Evolutionary conservation across 2,329 filamentous ascomycete species (phyloP), one percentile per base, ranked within the genome.

Genomic region (Hypoxylon sp.): DNA sequence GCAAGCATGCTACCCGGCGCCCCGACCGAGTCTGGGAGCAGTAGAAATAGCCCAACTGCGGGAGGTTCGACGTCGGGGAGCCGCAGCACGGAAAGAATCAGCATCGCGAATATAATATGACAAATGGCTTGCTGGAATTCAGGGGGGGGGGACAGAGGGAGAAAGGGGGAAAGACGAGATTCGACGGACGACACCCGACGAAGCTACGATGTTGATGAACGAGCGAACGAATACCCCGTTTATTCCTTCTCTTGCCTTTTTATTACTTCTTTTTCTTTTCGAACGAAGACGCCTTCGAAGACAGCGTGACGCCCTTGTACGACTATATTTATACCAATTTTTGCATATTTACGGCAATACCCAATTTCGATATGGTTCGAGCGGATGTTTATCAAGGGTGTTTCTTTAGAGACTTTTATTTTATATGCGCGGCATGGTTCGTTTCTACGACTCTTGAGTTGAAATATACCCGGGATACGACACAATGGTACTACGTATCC

Each of bases 51-150:
- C 35, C 70, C 74, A 20, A 67, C 70, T 15, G 62, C 68, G 3
- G 66, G 63, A 20, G 46, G n/a, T n/a, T n/a, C 63, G 18, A 49
- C 62, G 48, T 58, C 65, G 11, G 75, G 73, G 56, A 75, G 69
- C 27, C 74, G 74, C 56, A 78, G 63, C 66, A 72, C 80, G 67
- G 72, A 79, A 72, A 71, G 77, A 48, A 77, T 79, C 58, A 77
- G 77, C 67, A 79, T 80, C 55, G 76, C 75, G 48, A 78, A 79
- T 65, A 79, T 79, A 54, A 78, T 79, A 38, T 75, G 64, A 71
- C 13, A 31, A 15, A 20, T 17, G n/a, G n/a, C 38, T 47, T 40
- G 18, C 18, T 3, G 15, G 4, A 15, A 11, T n/a, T n/a, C 33
- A 21, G 3, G 21, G 23, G 26, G 15, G n/a, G 29, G 31, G 33